These are phyloP conservation scores for Setaria viridis DNA, from an alignment of 202 grass and related monocot genomes.

Conservation along the genomic window DNA sequence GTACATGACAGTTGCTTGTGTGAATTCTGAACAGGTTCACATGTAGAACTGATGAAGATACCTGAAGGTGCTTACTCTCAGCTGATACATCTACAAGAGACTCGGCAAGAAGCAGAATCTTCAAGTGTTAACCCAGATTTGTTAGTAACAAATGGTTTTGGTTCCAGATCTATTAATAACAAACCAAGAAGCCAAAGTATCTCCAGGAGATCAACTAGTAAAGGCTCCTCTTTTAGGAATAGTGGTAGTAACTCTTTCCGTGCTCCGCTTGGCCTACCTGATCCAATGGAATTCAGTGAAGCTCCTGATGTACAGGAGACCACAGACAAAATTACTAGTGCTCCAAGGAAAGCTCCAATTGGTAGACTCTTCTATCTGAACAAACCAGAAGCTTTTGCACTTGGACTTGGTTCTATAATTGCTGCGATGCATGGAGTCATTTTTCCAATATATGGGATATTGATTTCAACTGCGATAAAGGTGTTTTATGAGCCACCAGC, in stretches of 20 bases:
- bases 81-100: slow-evolving; percentile 60
- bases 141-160: slow-evolving; percentile 21
- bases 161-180: slow-evolving; percentile 25
- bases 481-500: slow-evolving; percentile 75
- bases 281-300: slow-evolving; percentile 35
- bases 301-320: slow-evolving; percentile 23
- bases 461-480: slow-evolving; percentile 70
- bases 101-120: slow-evolving; percentile 28
- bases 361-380: slow-evolving; percentile 69
- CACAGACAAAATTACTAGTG: slow-evolving; percentile 17
- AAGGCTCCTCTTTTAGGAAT: slow-evolving; percentile 46
- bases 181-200: slow-evolving; percentile 50
- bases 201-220: slow-evolving; percentile 43
- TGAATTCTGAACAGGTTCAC: slow-evolving; percentile 55
- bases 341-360: slow-evolving; percentile 57
- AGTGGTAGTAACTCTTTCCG: slow-evolving; percentile 51
- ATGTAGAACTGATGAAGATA: slow-evolving; percentile 54
- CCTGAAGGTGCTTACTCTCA: slow-evolving; percentile 66
- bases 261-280: slow-evolving; percentile 40
- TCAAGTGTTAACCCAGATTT: slow-evolving; percentile 46
- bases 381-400: slow-evolving; percentile 64
- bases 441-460: slow-evolving; percentile 50
- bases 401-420: slow-evolving; percentile 58
- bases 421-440: slow-evolving; percentile 53
- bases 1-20: slow-evolving; percentile 5